phyloP scores from a whole-genome alignment of 164 flowering plant species.

The Aristolochia fimbriata region DNA sequence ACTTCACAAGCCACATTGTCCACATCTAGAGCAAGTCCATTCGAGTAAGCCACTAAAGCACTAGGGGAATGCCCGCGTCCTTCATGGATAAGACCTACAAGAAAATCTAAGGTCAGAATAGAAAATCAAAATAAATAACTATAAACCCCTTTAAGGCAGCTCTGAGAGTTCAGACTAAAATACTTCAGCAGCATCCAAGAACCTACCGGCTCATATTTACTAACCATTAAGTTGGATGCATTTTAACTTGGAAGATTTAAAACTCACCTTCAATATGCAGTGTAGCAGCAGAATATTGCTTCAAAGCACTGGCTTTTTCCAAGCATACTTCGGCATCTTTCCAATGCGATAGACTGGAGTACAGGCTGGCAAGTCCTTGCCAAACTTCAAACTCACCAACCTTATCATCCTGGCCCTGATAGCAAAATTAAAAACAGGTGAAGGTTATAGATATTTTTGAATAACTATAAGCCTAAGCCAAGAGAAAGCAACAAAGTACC shows the following conservation, averaged over 20 bases:
- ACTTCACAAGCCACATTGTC: constrained; percentile 61
- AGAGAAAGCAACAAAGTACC: background rate
- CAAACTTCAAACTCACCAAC: constrained; percentile 86
- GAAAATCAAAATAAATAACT: background rate
- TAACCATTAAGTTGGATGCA: too few relatives aligned
- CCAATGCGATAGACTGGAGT: constrained; percentile 88
- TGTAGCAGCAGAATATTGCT: constrained; percentile 45
- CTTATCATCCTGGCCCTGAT: constrained; percentile 36
- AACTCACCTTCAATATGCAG: constrained; percentile 71
- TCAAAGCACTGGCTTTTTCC: constrained; percentile 63
- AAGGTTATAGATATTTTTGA: background rate
- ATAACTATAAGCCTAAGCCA: background rate
- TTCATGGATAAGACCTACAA: constrained; percentile 52
- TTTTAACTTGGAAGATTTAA: background rate
- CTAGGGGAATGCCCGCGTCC: constrained; percentile 40
- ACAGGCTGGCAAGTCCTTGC: constrained; percentile 81
- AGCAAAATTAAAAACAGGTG: constrained; percentile 1
- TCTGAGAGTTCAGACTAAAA: background rate
- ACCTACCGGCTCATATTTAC: too few relatives aligned
- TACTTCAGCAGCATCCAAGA: background rate
- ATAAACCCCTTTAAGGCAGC: background rate
- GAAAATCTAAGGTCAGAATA: background rate
- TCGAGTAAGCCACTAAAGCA: constrained; percentile 42
- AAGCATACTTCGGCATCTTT: constrained; percentile 86
- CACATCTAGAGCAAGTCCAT: constrained; percentile 49